Evolutionary conservation across 2,329 filamentous ascomycete species (phyloP).

Genomic region (Ampelomyces quisqualis): DNA sequence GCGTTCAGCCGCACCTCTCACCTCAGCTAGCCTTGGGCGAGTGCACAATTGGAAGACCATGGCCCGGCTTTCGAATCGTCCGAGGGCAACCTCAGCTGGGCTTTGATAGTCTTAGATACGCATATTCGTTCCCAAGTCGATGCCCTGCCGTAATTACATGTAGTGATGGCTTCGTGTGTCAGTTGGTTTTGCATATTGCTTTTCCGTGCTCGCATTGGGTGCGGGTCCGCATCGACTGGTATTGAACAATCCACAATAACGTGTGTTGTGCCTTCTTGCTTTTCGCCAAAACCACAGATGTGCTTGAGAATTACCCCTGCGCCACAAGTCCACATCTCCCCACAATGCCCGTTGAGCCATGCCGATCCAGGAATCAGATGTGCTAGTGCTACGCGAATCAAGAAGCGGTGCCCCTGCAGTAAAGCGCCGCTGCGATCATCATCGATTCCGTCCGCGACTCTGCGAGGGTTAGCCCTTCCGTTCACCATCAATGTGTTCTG

Average conservation of each 20-base stretch:
- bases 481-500: too few species aligned
- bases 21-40: background rate
- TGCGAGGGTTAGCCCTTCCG: too few species aligned
- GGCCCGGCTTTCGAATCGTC: background rate
- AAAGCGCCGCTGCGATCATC: background rate
- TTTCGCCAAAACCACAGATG: constrained; percentile 13
- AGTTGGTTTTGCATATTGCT: too few species aligned
- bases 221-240: too few species aligned
- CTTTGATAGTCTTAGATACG: too few species aligned
- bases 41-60: background rate
- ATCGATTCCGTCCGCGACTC: background rate
- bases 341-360: background rate
- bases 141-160: too few species aligned
- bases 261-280: constrained; percentile 3
- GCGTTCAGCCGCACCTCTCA: constrained; percentile 5
- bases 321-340: constrained; percentile 7
- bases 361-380: background rate
- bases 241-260: background rate
- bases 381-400: background rate
- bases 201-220: too few species aligned
- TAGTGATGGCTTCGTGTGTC: too few species aligned
- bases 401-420: background rate
- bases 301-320: constrained; percentile 8
- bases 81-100: background rate
- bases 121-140: too few species aligned